Evolutionary conservation across 805 yeast species (phyloP).

Genomic region (Pichia paraexigua): DNA sequence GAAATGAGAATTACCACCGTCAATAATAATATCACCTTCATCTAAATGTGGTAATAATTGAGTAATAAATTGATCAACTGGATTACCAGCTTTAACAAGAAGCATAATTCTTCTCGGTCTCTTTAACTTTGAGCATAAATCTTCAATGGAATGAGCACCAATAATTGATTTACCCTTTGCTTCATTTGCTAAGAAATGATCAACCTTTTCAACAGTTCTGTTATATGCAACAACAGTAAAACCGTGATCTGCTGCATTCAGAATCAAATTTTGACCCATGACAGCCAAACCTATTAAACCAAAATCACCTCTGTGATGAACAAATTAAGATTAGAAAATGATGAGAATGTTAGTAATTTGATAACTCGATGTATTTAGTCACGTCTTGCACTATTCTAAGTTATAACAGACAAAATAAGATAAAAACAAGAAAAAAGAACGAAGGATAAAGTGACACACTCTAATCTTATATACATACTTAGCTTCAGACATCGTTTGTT

Average conservation of each 20-base stretch:
- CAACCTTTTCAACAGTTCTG: conserved; percentile 96
- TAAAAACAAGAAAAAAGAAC: background rate
- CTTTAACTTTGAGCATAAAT: conserved; percentile 81
- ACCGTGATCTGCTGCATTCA: conserved; percentile 98
- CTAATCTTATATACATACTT: background rate
- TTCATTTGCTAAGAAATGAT: conserved; percentile 85
- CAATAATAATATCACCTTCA: conserved; percentile 95
- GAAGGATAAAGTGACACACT: background rate
- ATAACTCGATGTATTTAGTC: background rate
- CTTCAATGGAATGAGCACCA: conserved; percentile 91
- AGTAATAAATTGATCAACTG: conserved; percentile 87
- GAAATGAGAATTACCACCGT: conserved; percentile 99
- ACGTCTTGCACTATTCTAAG: background rate
- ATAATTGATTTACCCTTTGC: conserved; percentile 96
- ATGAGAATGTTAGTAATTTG: background rate
- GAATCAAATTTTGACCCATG: conserved; percentile 97
- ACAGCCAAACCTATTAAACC: conserved; percentile 99
- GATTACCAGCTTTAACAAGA: conserved; percentile 92
- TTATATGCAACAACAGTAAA: conserved; percentile 96
- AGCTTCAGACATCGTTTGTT: conserved; percentile 4
- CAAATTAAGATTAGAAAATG: background rate
- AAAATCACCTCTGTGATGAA: conserved; percentile 67
- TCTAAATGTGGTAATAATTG: conserved; percentile 88
- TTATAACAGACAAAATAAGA: background rate
- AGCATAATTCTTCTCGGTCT: conserved; percentile 94